phyloP scores from a whole-genome alignment of 768 basidiomycete genomes.

The Lyophyllum decastes region DNA sequence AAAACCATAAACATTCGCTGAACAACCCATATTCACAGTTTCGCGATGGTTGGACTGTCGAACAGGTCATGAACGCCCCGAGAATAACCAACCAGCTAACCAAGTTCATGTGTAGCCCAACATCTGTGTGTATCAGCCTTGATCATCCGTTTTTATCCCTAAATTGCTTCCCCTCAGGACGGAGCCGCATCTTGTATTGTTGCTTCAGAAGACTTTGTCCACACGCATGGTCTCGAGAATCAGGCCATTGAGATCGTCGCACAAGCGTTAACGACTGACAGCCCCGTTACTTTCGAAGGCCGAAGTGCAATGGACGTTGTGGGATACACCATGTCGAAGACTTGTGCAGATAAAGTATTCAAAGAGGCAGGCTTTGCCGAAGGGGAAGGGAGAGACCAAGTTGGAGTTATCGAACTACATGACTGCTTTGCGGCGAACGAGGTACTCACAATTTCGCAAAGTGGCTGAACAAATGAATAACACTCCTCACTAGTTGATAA shows the following conservation, averaged over 20 bases:
- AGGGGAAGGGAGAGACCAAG: slow-evolving; percentile 66
- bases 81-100: slow-evolving; percentile 76
- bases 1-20: slow-evolving; percentile 81
- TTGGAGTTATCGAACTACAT: slow-evolving; percentile 85
- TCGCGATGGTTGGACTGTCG: slow-evolving; percentile 71
- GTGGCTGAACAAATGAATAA: background rate
- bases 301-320: slow-evolving; percentile 77
- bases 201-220: slow-evolving; percentile 80
- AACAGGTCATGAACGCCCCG: slow-evolving; percentile 65
- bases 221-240: slow-evolving; percentile 70
- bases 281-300: slow-evolving; percentile 62
- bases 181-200: slow-evolving; percentile 78
- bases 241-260: slow-evolving; percentile 85
- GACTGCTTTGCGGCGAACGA: slow-evolving; percentile 87
- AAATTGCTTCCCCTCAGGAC: slow-evolving; percentile 43
- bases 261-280: slow-evolving; percentile 66
- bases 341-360: slow-evolving; percentile 69
- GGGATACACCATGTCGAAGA: slow-evolving; percentile 78
- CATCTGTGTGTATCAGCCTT: slow-evolving; percentile 50
- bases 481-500: slow-evolving; percentile 58
- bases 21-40: slow-evolving; percentile 91
- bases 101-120: slow-evolving; percentile 87
- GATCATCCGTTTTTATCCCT: background rate
- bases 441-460: slow-evolving; percentile 32
- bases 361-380: slow-evolving; percentile 66